phyloP scores from a whole-genome alignment of 139 green algal genomes.

The Micromonas commoda region DNA sequence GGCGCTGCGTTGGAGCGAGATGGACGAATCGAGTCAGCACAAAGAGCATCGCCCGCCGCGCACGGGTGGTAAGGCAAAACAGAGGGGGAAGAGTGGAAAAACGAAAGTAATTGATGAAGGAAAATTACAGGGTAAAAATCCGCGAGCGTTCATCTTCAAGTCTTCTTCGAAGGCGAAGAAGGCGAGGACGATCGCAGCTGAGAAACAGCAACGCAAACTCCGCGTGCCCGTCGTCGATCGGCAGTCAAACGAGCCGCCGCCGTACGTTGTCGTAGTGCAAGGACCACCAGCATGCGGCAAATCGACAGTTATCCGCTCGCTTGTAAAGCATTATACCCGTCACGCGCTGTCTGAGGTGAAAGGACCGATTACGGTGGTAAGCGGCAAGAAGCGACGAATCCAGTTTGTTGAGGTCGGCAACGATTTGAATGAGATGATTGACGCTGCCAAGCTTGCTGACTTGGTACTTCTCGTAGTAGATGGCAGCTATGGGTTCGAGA shows the following conservation, averaged over 20 bases:
- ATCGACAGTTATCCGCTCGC: conserved; percentile 79
- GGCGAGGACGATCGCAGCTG: conserved; percentile 57
- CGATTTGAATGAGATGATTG: conserved; percentile 82
- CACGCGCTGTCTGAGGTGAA: conserved; percentile 77
- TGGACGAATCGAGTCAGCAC: too few species aligned
- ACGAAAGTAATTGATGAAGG: conserved; percentile 20
- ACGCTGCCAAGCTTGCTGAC: conserved; percentile 93
- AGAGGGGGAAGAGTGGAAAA: conserved; percentile 38
- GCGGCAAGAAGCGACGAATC: conserved; percentile 63
- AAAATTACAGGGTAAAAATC: conserved; percentile 29
- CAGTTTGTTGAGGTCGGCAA: conserved; percentile 88
- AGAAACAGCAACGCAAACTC: conserved; percentile 84
- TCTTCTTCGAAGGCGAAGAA: conserved; percentile 49
- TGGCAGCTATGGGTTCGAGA: conserved; percentile 94
- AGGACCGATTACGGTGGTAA: conserved; percentile 88
- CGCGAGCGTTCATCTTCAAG: conserved; percentile 39
- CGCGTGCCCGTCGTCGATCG: conserved; percentile 49
- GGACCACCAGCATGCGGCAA: conserved; percentile 84
- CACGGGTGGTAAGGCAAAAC: conserved; percentile 35
- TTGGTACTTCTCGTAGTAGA: conserved; percentile 94
- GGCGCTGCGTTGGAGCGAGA: too few species aligned
- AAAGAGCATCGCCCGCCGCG: conserved; percentile 28
- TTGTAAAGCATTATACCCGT: conserved; percentile 95
- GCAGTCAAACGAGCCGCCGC: conserved; percentile 69
- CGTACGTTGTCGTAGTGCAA: conserved; percentile 90